Evolutionary conservation across 345 rosid species (phyloP).

Genomic region (Lumnitzera racemosa): DNA sequence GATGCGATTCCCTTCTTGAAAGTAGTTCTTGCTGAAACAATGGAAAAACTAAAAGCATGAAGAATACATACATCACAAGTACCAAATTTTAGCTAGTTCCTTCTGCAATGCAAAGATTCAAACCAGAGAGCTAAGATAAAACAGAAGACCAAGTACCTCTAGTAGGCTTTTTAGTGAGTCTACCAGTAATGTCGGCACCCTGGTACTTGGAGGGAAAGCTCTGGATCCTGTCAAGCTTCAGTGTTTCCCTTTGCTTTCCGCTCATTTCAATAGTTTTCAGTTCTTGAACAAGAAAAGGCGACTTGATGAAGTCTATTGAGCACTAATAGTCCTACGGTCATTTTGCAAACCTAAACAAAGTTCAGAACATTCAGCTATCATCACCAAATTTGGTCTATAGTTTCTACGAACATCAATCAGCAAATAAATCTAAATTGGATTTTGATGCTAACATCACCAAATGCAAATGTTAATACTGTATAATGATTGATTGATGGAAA

Average conservation of each 20-base stretch:
- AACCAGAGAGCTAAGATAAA: too few relatives aligned
- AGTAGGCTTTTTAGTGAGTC: slow-evolving; percentile 51
- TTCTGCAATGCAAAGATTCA: too few relatives aligned
- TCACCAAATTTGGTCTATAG: too few relatives aligned
- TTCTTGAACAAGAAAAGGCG: slow-evolving; percentile 62
- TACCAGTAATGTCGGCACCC: slow-evolving; percentile 65
- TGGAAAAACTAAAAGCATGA: background rate
- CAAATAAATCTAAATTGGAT: too few relatives aligned
- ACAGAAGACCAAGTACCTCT: slow-evolving; percentile 20
- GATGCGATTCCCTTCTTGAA: slow-evolving; percentile 60
- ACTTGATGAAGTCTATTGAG: slow-evolving; percentile 48
- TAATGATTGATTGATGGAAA: too few relatives aligned
- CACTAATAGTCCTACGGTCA: slow-evolving; percentile 32
- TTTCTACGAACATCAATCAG: too few relatives aligned
- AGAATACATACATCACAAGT: too few relatives aligned
- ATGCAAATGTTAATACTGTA: too few relatives aligned
- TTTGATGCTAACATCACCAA: too few relatives aligned
- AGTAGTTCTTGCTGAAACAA: slow-evolving; percentile 41
- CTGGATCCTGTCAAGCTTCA: slow-evolving; percentile 50
- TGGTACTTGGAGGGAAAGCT: slow-evolving; percentile 20
- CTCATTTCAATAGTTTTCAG: slow-evolving; percentile 20
- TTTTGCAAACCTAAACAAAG: background rate
- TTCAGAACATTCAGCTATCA: background rate
- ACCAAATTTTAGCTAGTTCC: too few relatives aligned
- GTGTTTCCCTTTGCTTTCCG: slow-evolving; percentile 30